Evolutionary conservation across 2,329 filamentous ascomycete genomes (phyloP).

Genomic region (Annulohypoxylon truncatum): DNA sequence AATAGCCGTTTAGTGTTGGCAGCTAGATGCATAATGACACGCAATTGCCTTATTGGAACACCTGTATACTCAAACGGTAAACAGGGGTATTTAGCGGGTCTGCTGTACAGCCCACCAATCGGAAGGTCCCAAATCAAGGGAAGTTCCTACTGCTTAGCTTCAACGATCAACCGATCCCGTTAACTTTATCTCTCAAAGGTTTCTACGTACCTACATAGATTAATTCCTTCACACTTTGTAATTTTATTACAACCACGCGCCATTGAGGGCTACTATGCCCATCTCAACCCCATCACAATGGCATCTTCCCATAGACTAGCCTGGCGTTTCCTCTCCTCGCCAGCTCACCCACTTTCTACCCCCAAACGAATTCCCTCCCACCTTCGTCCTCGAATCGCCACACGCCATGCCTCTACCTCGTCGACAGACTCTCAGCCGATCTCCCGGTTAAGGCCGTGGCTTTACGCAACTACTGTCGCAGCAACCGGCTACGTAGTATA

Average conservation of each 20-base stretch:
- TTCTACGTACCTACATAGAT: too few relatives aligned
- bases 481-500: slow-evolving; percentile 63
- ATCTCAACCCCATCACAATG: slow-evolving; percentile 42
- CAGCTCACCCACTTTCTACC: slow-evolving; percentile 31
- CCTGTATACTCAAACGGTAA: background rate
- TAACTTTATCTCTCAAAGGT: slow-evolving; percentile 16
- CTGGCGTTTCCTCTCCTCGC: slow-evolving; percentile 35
- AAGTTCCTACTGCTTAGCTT: slow-evolving; percentile 21
- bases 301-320: slow-evolving; percentile 43
- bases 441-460: slow-evolving; percentile 52
- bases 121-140: slow-evolving; percentile 1
- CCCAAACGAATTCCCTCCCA: slow-evolving; percentile 36
- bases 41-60: slow-evolving; percentile 6
- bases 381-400: slow-evolving; percentile 33
- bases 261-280: slow-evolving; percentile 49
- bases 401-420: slow-evolving; percentile 40
- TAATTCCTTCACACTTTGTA: background rate
- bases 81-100: background rate
- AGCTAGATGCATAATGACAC: slow-evolving; percentile 8
- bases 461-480: slow-evolving; percentile 57
- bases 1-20: background rate
- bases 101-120: background rate
- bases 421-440: slow-evolving; percentile 33
- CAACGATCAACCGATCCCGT: slow-evolving; percentile 8
- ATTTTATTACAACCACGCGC: slow-evolving; percentile 30